phyloP scores from a whole-genome alignment of 225 moss, liverwort and hornwort genomes.

The Polytrichum formosum region DNA sequence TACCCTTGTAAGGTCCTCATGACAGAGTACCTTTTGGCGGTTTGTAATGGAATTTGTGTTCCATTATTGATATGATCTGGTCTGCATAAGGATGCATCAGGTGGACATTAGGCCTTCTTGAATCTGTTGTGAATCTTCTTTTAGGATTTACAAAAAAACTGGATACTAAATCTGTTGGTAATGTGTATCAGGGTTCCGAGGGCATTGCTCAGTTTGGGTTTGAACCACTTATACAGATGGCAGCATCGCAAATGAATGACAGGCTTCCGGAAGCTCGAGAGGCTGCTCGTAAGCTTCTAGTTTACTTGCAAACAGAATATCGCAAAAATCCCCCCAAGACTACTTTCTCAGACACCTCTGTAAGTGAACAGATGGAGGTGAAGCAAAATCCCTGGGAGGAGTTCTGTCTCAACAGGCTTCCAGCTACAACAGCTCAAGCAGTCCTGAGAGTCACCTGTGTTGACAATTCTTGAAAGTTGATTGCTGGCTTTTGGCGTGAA shows the following conservation, averaged over 20 bases:
- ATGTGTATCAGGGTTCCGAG: constrained; percentile 60
- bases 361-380: constrained; percentile 24
- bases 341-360: constrained; percentile 21
- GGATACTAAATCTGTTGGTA: background rate
- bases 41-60: too few relatives aligned
- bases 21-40: too few relatives aligned
- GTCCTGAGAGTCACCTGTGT: constrained; percentile 89
- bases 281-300: constrained; percentile 86
- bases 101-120: background rate
- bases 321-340: constrained; percentile 46
- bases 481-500: background rate
- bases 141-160: too few relatives aligned
- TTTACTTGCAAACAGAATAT: constrained; percentile 85
- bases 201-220: constrained; percentile 78
- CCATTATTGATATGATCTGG: too few relatives aligned
- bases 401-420: constrained; percentile 82
- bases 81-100: constrained; percentile 1
- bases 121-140: too few relatives aligned
- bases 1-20: background rate
- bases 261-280: constrained; percentile 98
- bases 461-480: constrained; percentile 35
- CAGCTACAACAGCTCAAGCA: constrained; percentile 90
- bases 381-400: constrained; percentile 82
- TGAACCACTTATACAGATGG: constrained; percentile 73
- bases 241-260: constrained; percentile 90